Evolutionary conservation across 2,329 filamentous ascomycete species (phyloP).

Genomic region (Whalleya microplaca): DNA sequence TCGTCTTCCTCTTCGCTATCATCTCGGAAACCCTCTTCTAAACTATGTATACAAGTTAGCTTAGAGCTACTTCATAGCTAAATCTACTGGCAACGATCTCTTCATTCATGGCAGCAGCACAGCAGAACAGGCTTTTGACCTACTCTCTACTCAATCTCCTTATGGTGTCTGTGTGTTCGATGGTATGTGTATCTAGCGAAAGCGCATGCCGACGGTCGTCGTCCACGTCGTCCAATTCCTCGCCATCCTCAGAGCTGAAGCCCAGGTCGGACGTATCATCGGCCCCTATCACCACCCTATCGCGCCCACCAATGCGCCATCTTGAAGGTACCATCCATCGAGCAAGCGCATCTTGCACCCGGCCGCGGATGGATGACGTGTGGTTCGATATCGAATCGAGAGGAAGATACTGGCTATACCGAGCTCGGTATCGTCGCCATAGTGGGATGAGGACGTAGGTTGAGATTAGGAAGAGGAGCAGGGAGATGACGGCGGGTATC

Average conservation of each 20-base stretch:
- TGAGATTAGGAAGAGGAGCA: constrained; percentile 67
- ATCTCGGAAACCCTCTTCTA: constrained; percentile 76
- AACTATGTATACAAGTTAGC: constrained; percentile 39
- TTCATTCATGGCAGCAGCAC: background rate
- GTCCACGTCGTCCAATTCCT: constrained; percentile 68
- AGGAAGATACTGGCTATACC: constrained; percentile 76
- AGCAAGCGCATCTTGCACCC: constrained; percentile 48
- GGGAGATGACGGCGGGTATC: constrained; percentile 71
- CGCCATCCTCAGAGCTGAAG: constrained; percentile 68
- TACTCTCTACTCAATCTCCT: constrained; percentile 76
- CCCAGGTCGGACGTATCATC: constrained; percentile 52
- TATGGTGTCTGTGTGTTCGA: constrained; percentile 49
- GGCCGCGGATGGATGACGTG: constrained; percentile 57
- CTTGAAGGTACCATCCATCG: constrained; percentile 49
- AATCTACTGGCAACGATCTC: background rate
- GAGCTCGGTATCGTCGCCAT: constrained; percentile 70
- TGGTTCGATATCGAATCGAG: constrained; percentile 65
- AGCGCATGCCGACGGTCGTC: constrained; percentile 49
- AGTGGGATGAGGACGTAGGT: constrained; percentile 69
- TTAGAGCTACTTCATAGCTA: background rate
- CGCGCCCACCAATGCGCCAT: constrained; percentile 50
- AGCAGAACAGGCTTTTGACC: constrained; percentile 33
- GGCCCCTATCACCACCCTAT: constrained; percentile 43
- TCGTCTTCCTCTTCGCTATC: constrained; percentile 66
- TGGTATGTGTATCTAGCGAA: constrained; percentile 41